phyloP scores from a whole-genome alignment of 2,329 filamentous ascomycete genomes.

The Aureobasidium sp. region DNA sequence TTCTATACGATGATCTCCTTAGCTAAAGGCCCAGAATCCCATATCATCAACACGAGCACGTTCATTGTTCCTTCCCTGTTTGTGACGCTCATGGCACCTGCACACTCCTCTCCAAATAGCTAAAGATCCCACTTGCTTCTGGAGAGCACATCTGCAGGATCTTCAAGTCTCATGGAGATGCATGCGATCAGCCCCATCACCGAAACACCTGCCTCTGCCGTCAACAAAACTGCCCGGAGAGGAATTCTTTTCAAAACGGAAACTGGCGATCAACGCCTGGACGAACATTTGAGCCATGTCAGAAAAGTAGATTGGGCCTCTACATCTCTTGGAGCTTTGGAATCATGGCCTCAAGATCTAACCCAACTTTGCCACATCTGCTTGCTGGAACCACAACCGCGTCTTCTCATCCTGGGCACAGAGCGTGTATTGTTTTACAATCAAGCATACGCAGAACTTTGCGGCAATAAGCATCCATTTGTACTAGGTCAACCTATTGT shows the following conservation, averaged over 20 bases:
- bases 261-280: background rate
- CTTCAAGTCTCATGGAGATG: background rate
- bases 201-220: background rate
- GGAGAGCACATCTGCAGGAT: no score
- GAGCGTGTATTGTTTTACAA: conserved; percentile 18
- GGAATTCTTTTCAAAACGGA: background rate
- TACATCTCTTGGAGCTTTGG: conserved; percentile 16
- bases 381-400: conserved; percentile 15
- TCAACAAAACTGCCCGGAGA: background rate
- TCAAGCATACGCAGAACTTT: conserved; percentile 12
- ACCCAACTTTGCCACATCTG: conserved; percentile 15
- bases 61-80: background rate
- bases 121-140: no score
- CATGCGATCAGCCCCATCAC: background rate
- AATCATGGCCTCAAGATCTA: conserved; percentile 16
- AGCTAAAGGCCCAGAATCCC: background rate
- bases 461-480: conserved; percentile 16
- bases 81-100: background rate
- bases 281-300: conserved; percentile 5
- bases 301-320: conserved; percentile 16
- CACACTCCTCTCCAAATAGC: background rate
- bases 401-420: conserved; percentile 13
- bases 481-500: background rate
- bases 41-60: background rate
- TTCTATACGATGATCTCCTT: no score